Percentiles rank a stretch among this genome's conserved stretches.
Conservation (phyloP, 2,329 filamentous ascomycete genomes). For the Beauveria medogensis region DNA sequence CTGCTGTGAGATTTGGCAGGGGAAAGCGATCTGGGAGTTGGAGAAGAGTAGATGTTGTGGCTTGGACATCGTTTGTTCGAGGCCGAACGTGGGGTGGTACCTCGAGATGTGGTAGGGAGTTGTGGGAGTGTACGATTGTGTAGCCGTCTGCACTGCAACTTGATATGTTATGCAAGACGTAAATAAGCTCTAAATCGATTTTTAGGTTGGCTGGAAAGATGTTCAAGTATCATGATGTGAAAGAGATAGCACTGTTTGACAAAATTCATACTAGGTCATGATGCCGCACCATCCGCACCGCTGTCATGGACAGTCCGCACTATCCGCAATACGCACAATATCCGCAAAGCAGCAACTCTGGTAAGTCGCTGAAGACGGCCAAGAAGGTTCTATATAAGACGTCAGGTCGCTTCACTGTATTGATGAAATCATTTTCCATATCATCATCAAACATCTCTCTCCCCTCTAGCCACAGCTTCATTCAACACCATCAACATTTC, state of each 20-base stretch:
- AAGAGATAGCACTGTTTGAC: too few species aligned
- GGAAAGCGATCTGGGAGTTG: neutral
- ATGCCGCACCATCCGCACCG: neutral
- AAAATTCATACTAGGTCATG: too few species aligned
- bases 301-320: neutral
- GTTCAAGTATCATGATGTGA: too few species aligned
- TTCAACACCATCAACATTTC: too few species aligned
- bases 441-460: neutral
- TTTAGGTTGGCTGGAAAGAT: too few species aligned
- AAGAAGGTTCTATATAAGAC: neutral
- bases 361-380: neutral
- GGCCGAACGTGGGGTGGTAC: too few species aligned
- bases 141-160: too few species aligned
- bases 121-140: too few species aligned
- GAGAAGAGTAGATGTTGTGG: neutral
- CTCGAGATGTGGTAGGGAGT: too few species aligned
- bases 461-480: neutral
- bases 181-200: too few species aligned
- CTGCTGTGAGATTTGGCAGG: neutral
- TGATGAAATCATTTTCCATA: neutral
- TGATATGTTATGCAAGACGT: too few species aligned
- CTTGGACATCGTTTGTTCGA: neutral
- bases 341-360: neutral
- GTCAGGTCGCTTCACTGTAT: neutral
- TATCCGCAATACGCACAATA: constrained; percentile 9